Evolutionary conservation across 2,329 filamentous ascomycete genomes (phyloP).

Genomic region (Neurospora sp.): DNA sequence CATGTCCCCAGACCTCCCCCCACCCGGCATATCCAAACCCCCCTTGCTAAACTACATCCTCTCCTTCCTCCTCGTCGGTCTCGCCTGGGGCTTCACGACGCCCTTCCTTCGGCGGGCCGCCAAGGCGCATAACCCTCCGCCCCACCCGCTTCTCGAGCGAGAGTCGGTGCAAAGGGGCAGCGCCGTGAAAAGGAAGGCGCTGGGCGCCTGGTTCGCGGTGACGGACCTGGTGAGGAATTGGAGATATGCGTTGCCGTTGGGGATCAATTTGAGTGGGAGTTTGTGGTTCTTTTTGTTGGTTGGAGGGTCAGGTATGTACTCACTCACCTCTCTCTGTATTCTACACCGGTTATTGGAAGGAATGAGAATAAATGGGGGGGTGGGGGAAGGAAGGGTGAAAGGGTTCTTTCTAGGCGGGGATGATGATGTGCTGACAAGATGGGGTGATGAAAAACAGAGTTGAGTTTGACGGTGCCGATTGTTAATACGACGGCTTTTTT

Average conservation of each 20-base stretch:
- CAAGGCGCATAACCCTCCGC: constrained; percentile 57
- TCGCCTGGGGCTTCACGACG: constrained; percentile 89
- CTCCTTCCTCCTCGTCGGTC: constrained; percentile 81
- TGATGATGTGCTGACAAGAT: background rate
- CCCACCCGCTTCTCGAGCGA: constrained; percentile 44
- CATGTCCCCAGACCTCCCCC: background rate
- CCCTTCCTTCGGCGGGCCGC: constrained; percentile 86
- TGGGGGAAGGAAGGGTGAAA: too few species aligned
- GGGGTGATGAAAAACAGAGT: constrained; percentile 41
- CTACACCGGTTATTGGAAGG: background rate
- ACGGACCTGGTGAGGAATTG: constrained; percentile 71
- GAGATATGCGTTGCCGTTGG: constrained; percentile 71
- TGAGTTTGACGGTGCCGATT: constrained; percentile 89
- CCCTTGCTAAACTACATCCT: constrained; percentile 71
- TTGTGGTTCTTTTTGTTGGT: constrained; percentile 96
- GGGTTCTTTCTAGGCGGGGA: too few species aligned
- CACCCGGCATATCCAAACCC: constrained; percentile 24
- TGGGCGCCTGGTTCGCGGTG: constrained; percentile 62
- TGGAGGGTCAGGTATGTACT: constrained; percentile 41
- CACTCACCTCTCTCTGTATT: too few species aligned
- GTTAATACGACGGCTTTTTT: constrained; percentile 90
- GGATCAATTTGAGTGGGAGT: constrained; percentile 85
- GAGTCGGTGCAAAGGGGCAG: constrained; percentile 46
- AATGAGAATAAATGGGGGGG: background rate
- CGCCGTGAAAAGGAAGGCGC: constrained; percentile 52